A percentile compares a stretch with the other conserved stretches of the same genome.
phyloP scores from a whole-genome alignment of 225 moss, liverwort and hornwort species.

The Pseudoscleropodium purum region DNA sequence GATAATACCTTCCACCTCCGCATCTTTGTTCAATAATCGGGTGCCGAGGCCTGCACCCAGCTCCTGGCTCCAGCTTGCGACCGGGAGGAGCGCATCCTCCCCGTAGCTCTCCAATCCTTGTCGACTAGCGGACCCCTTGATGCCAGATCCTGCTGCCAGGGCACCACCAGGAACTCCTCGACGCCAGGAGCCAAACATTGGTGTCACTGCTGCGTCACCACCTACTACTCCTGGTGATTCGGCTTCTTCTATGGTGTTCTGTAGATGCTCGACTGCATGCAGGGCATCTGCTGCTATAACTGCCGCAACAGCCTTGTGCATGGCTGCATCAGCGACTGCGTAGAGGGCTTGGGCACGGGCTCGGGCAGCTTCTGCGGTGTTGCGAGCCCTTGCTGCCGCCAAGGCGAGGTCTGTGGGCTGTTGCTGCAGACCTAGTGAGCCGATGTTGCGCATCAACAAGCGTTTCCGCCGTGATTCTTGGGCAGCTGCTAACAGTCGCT shows the following conservation, averaged over 20 bases:
- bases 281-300: constrained; percentile 80
- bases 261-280: constrained; percentile 30
- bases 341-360: constrained; percentile 85
- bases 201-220: constrained; percentile 16
- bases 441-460: constrained; percentile 29
- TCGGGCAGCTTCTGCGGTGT: constrained; percentile 48
- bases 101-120: constrained; percentile 56
- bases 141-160: background rate
- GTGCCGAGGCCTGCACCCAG: constrained; percentile 97
- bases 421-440: constrained; percentile 19
- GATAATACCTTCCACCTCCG: constrained; percentile 17
- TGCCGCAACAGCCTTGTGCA: constrained; percentile 94
- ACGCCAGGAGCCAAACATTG: constrained; percentile 91
- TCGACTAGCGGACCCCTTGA: constrained; percentile 37
- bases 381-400: constrained; percentile 56
- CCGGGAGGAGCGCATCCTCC: constrained; percentile 96
- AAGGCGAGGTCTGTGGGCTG: constrained; percentile 29
- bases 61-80: constrained; percentile 99
- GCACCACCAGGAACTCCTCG: constrained; percentile 42
- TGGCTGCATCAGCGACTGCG: constrained; percentile 91
- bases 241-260: constrained; percentile 16
- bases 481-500: constrained; percentile 71
- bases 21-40: constrained; percentile 66
- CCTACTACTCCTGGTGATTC: background rate
- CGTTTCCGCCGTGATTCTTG: constrained; percentile 84